Conservation (phyloP, 805 yeast species). For the Monosporozyma unispora region DNA sequence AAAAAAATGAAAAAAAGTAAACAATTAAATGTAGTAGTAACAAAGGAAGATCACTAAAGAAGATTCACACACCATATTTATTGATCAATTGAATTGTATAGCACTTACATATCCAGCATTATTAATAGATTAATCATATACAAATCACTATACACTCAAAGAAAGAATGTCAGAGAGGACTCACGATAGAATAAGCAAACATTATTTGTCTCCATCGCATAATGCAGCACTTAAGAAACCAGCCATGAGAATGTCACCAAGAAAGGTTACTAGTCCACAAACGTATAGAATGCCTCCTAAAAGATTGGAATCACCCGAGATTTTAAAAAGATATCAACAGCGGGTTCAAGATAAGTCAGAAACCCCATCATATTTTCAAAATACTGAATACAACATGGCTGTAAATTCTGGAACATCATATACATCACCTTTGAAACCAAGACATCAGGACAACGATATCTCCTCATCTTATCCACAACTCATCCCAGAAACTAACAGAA, state of each 20-base stretch:
- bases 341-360: not conserved
- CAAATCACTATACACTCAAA: not conserved
- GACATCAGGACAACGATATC: not conserved
- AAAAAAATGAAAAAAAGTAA: not conserved
- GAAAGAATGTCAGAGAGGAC: not conserved
- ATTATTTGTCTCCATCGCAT: slow-evolving; percentile 16
- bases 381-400: slow-evolving; percentile 11
- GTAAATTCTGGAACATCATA: slow-evolving; percentile 19
- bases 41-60: not conserved
- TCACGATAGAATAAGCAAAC: not conserved
- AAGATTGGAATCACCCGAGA: slow-evolving; percentile 1
- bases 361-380: not conserved
- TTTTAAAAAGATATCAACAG: slow-evolving; percentile 2
- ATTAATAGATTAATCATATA: no score
- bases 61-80: not conserved
- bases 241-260: slow-evolving; percentile 17
- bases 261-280: not conserved
- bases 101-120: not conserved
- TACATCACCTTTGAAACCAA: slow-evolving; percentile 5
- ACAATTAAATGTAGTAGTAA: not conserved
- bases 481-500: not conserved
- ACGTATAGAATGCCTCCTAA: slow-evolving; percentile 4
- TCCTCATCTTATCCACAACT: not conserved
- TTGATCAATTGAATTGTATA: not conserved
- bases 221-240: slow-evolving; percentile 16